Evolutionary conservation across 768 basidiomycete species (phyloP), one percentile per base, ranked within the genome.

Genomic region (Cystobasidium ongulense): DNA sequence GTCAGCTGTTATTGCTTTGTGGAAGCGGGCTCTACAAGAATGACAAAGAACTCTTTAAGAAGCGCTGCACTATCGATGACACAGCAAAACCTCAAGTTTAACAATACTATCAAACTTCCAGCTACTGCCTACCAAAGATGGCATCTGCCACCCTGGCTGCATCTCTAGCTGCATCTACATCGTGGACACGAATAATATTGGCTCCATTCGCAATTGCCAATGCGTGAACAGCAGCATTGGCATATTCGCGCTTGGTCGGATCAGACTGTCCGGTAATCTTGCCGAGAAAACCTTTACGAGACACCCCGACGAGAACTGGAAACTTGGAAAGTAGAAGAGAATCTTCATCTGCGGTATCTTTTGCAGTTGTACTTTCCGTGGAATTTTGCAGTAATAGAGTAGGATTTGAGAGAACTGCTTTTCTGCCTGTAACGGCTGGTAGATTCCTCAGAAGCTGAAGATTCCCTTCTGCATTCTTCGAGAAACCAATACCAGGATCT

Each of bases 401-500:
- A 67, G 52, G 59, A 76, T 63, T 25, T 74, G 71, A 29, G 72
- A 33, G 43, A 36, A 33, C 13, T 33, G 25, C 2, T 57, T 68
- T 18, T 70, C 70, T 57, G 57, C 75, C 65, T 23, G 54, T 57
- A 1, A 71, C 66, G 15, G 80, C 62, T 75, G 80, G 23, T 79
- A 84, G 63, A 83, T 84, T 76, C 11, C 88, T 84, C 62, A 98
- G 80, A 13, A 95, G 78, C 75, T 85, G 83, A 38, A 92, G 76
- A 81, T 95, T 94, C 3, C 85, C 91, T 33, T 87, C 84, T 1
- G 88, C 80, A 0, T 87, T 86, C 81, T 97, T 97, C 81, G 93
- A 95, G 80, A 97, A 99, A 38, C 96, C 95, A 65, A 98, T 83
- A 0, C 95, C 95, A 1, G 95, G 91, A 82, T 97, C 96, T 29